These are phyloP conservation scores for Bifiguratus adelaidae DNA, from an alignment of 192 early-diverging fungal genomes.

Conservation along the genomic window DNA sequence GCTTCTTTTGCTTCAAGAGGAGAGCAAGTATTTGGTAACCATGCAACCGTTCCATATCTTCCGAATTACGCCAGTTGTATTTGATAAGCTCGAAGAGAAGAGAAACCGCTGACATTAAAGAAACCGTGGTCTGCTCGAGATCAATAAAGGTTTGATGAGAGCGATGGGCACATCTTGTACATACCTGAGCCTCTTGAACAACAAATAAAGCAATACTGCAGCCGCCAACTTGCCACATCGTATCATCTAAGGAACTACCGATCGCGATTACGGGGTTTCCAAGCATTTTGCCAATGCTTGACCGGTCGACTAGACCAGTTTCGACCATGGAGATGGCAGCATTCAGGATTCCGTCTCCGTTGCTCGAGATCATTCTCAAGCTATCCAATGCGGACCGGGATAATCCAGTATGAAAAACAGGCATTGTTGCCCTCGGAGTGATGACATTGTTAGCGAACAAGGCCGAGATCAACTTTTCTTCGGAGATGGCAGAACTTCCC, in stretches of 20 bases:
- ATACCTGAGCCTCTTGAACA: slow-evolving; percentile 48
- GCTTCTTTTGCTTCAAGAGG: slow-evolving; percentile 54
- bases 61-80: slow-evolving; percentile 56
- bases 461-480: slow-evolving; percentile 53
- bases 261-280: slow-evolving; percentile 44
- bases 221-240: slow-evolving; percentile 64
- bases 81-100: slow-evolving; percentile 48
- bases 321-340: slow-evolving; percentile 44
- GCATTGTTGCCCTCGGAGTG: slow-evolving; percentile 20
- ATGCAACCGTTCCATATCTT: slow-evolving; percentile 59
- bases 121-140: slow-evolving; percentile 32
- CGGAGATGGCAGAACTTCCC: slow-evolving; percentile 33
- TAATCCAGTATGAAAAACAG: slow-evolving; percentile 13
- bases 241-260: slow-evolving; percentile 48
- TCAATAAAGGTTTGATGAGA: not conserved
- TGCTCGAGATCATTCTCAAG: slow-evolving; percentile 5
- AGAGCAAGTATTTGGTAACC: slow-evolving; percentile 56
- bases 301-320: slow-evolving; percentile 21
- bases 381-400: slow-evolving; percentile 15
- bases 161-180: not conserved
- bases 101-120: slow-evolving; percentile 34
- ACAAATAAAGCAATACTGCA: slow-evolving; percentile 50
- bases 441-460: slow-evolving; percentile 42
- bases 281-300: slow-evolving; percentile 28
- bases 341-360: slow-evolving; percentile 26